Conservation (phyloP, 2,329 filamentous ascomycete species). For the Phialophora verrucosa region DNA sequence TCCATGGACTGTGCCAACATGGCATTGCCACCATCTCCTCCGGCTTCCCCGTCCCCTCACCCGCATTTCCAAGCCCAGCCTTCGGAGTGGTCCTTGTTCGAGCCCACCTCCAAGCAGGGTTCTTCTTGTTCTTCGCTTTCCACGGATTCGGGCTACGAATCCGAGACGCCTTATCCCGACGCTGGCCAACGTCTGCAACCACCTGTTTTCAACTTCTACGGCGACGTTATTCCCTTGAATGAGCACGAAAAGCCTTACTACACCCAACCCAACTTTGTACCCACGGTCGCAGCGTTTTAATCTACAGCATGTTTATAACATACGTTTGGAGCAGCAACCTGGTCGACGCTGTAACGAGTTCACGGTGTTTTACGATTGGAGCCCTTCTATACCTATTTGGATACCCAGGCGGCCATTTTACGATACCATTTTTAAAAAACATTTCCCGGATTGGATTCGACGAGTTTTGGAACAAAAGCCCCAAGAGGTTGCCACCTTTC, state of each 20-base stretch:
- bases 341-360: conserved; percentile 33
- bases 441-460: conserved; percentile 16
- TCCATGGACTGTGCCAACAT: conserved; percentile 45
- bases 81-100: conserved; percentile 39
- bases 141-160: conserved; percentile 40
- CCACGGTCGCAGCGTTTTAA: conserved; percentile 39
- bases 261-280: conserved; percentile 27
- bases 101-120: conserved; percentile 38
- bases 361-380: conserved; percentile 30
- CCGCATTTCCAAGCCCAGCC: conserved; percentile 33
- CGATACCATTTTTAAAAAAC: conserved; percentile 21
- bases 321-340: conserved; percentile 31
- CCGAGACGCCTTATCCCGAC: conserved; percentile 34
- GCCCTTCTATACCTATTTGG: conserved; percentile 20
- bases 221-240: conserved; percentile 38
- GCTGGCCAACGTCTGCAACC: conserved; percentile 28
- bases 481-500: not conserved
- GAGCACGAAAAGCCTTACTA: conserved; percentile 37
- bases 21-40: conserved; percentile 46
- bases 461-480: conserved; percentile 1
- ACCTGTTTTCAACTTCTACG: conserved; percentile 39
- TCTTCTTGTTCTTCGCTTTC: conserved; percentile 39
- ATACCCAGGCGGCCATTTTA: conserved; percentile 31
- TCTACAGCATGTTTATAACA: conserved; percentile 17
- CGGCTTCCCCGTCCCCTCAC: conserved; percentile 39